phyloP scores from a whole-genome alignment of 352 stramenopile genomes.

The Phytopythium boreale region DNA sequence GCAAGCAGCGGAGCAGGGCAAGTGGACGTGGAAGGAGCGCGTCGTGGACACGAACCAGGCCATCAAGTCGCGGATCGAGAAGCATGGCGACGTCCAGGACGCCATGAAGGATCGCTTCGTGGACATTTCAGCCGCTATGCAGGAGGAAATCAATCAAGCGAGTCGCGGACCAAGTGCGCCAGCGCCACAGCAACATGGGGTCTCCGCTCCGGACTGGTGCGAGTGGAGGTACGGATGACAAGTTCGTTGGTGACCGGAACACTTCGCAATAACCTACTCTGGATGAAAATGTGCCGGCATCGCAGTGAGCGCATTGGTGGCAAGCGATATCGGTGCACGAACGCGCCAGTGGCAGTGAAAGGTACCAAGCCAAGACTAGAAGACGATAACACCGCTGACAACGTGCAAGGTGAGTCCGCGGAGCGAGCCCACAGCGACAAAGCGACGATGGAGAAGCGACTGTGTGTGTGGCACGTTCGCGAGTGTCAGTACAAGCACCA shows the following conservation, averaged over 20 bases:
- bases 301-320: constrained; percentile 40
- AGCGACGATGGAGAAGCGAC: constrained; percentile 6
- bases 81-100: constrained; percentile 17
- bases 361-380: not conserved
- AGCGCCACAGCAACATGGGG: not conserved
- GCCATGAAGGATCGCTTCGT: constrained; percentile 32
- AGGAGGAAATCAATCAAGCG: constrained; percentile 23
- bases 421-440: not conserved
- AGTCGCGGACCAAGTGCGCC: not conserved
- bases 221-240: constrained; percentile 26
- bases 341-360: constrained; percentile 15
- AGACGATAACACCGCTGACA: not conserved
- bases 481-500: constrained; percentile 46
- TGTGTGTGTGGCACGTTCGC: constrained; percentile 54
- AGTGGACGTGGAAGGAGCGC: constrained; percentile 44
- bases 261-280: not conserved
- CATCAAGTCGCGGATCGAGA: constrained; percentile 39
- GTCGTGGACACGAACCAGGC: constrained; percentile 30
- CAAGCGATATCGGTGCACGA: constrained; percentile 51
- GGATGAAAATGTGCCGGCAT: not conserved
- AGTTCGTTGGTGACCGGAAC: not conserved
- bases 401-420: not conserved
- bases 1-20: constrained; percentile 24
- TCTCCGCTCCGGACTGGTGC: constrained; percentile 10
- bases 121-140: constrained; percentile 31